Conservation (phyloP, 257 asterid species). For the Eucommia ulmoides region DNA sequence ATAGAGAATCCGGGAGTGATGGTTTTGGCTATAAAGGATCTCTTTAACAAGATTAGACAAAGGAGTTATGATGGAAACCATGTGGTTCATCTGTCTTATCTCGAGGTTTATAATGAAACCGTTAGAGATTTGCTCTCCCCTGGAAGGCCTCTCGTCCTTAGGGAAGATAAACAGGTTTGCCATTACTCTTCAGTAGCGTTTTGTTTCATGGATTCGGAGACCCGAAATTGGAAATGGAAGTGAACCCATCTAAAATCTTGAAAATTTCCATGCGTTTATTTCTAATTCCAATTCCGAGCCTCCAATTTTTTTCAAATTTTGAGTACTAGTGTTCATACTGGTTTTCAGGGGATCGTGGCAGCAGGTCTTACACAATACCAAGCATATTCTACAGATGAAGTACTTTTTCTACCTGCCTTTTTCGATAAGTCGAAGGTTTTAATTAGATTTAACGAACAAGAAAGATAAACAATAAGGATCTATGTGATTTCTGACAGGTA, state of each 20-base stretch:
- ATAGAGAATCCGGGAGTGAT: conserved; percentile 52
- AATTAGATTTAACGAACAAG: not conserved
- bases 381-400: conserved; percentile 55
- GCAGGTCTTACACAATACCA: conserved; percentile 53
- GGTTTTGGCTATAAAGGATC: conserved; percentile 64
- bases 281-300: no score
- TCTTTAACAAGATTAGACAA: conserved; percentile 38
- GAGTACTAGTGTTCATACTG: no score
- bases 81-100: conserved; percentile 49
- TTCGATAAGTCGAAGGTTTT: not conserved
- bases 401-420: conserved; percentile 8
- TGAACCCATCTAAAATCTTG: no score
- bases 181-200: not conserved
- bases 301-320: no score
- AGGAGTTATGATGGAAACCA: conserved; percentile 46
- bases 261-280: no score
- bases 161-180: conserved; percentile 57
- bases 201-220: no score
- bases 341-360: conserved; percentile 48
- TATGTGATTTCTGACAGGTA: conserved; percentile 22
- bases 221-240: no score
- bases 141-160: conserved; percentile 49
- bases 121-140: conserved; percentile 56
- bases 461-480: not conserved
- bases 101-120: conserved; percentile 58